Base-by-base conservation (phyloP, 106 monocot species). In the Iris macrosiphon region DNA sequence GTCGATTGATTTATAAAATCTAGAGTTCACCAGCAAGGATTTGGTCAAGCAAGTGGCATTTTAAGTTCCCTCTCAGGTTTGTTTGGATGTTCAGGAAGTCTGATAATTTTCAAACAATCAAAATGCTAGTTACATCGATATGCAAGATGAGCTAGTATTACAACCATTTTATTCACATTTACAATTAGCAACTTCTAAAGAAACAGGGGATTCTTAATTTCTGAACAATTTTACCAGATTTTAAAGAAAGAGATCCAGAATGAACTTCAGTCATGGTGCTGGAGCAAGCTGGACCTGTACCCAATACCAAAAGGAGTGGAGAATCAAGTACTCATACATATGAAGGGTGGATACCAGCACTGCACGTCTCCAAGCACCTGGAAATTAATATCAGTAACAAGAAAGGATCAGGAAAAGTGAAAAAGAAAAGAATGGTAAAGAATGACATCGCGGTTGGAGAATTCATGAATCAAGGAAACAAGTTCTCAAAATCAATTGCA, bases 201-300 rank as follows among this genome's bases (percentile, higher is more conserved):
- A 21, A 45, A 21, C 7, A 45, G 6, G 7, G 20, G 22, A 21
- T 11, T 4, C 6, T 6, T 7, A 21, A 45, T 8, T 21, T 23
- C 12, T 14, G n/a, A 52, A 6, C 31, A 15, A 40, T 25, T 30
- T 58, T 58, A 58, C 57, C 57, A 40, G 40, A 28, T 33, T 58
- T 58, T 58, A n/a, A n/a, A n/a, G n/a, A n/a, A n/a, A n/a, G n/a
- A 8, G 38, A 26, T 58, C 57, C 57, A 58, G 6, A 28, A 21
- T 20, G 6, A 28, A 21, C 34, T 33, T 58, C 57, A 19, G 31
- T 40, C 57, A 58, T 58, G 40, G 19, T 40, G 1, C 19, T 1
- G 6, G 19, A 25, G 12, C 57, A 7, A 58, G 17, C 57, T 40
- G 57, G 57, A 58, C 57, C 57, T 58, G 20, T 39, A 38, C 23